These are phyloP conservation scores for Blepharisma japonicum DNA, from an alignment of 73 alveolate species.

Conservation along the genomic window DNA sequence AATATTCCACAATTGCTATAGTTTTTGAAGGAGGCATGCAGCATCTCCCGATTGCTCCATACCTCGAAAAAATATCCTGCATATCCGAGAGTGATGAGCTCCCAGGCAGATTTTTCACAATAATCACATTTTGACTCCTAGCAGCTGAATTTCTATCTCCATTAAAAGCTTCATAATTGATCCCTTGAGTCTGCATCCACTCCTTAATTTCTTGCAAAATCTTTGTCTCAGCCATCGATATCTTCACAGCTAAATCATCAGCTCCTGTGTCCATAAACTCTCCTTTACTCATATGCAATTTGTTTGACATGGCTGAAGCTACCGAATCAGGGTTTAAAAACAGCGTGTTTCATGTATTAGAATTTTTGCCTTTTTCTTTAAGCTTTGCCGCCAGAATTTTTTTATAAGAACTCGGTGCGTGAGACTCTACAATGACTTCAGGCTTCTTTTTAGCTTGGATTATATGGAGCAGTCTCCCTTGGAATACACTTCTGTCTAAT, in stretches of 20 bases:
- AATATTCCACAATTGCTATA: constrained; percentile 85
- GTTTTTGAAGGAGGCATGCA: constrained; percentile 89
- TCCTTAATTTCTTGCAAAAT: constrained; percentile 92
- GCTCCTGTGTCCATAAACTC: constrained; percentile 81
- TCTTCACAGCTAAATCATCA: constrained; percentile 85
- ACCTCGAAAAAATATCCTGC: constrained; percentile 79
- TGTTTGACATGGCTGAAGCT: constrained; percentile 75
- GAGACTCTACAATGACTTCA: background rate
- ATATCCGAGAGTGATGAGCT: constrained; percentile 70
- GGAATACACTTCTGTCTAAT: constrained; percentile 78
- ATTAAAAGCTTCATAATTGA: constrained; percentile 74
- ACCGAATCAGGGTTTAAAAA: constrained; percentile 94
- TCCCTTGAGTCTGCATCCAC: constrained; percentile 89
- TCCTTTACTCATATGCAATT: constrained; percentile 77
- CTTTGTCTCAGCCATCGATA: constrained; percentile 89
- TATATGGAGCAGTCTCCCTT: constrained; percentile 92
- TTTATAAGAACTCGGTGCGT: constrained; percentile 29
- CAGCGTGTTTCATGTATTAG: constrained; percentile 92
- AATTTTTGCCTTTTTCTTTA: constrained; percentile 74
- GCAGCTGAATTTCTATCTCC: constrained; percentile 76
- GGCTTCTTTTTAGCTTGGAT: constrained; percentile 83
- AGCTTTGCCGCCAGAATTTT: constrained; percentile 53
- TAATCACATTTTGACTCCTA: constrained; percentile 67
- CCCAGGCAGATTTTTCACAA: constrained; percentile 85
- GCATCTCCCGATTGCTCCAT: constrained; percentile 76